These are phyloP conservation scores for Botrytis paeoniae DNA, from an alignment of 2,329 filamentous ascomycete species.

Conservation along the genomic window DNA sequence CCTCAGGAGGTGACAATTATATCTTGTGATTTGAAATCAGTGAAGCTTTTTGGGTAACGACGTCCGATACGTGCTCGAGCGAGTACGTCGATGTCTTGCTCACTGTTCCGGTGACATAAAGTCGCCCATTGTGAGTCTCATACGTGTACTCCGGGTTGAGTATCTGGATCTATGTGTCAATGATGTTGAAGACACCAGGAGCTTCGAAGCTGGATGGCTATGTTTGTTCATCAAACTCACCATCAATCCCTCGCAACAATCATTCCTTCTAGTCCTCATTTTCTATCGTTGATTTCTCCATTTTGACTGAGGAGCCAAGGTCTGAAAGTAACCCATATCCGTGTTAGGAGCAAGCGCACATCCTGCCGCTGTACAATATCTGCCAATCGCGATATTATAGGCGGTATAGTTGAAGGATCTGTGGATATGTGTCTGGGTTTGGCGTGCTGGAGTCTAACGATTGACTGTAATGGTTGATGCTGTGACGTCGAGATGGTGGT, in stretches of 20 bases:
- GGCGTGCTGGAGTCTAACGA: not conserved
- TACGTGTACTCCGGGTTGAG: not conserved
- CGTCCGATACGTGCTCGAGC: not conserved
- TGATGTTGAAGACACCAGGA: not conserved
- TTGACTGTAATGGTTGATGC: not conserved
- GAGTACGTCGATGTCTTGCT: not conserved
- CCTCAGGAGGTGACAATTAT: not conserved
- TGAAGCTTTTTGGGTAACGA: not conserved
- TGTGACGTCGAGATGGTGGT: not conserved
- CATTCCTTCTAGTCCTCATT: not conserved
- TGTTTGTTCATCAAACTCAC: not conserved
- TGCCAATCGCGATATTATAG: not conserved
- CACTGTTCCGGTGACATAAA: not conserved
- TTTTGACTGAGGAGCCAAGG: not conserved
- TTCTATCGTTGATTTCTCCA: not conserved
- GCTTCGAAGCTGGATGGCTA: not conserved
- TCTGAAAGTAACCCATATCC: not conserved
- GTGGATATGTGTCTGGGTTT: not conserved
- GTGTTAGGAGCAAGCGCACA: not conserved
- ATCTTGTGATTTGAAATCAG: not conserved
- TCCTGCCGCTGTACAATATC: not conserved
- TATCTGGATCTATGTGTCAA: not conserved
- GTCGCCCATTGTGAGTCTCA: no score
- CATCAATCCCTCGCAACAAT: fast-evolving
- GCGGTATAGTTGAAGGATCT: fast-evolving